phyloP scores from a whole-genome alignment of 163 green algal species.

The Coccomyxa subellipsoidea region DNA sequence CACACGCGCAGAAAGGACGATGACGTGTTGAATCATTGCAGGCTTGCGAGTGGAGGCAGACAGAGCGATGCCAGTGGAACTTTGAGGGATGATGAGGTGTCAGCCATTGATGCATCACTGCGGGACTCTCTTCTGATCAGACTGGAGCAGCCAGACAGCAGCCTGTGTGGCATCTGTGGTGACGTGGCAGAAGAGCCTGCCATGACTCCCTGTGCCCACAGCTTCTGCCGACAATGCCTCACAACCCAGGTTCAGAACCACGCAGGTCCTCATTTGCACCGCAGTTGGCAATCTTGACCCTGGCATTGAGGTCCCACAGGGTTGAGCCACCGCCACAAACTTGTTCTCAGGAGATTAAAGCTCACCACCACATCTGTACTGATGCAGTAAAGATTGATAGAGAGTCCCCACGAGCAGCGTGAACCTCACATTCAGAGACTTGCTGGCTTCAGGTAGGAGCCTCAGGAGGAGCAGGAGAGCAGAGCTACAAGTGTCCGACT shows the following conservation, averaged over 20 bases:
- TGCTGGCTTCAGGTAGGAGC: not conserved
- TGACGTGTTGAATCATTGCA: too few relatives aligned
- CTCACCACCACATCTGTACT: too few relatives aligned
- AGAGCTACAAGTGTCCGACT: not conserved
- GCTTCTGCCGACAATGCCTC: constrained; percentile 77
- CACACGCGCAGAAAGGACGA: too few relatives aligned
- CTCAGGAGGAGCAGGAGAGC: not conserved
- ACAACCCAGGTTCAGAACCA: constrained; percentile 22
- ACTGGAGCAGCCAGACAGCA: not conserved
- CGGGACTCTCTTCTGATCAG: not conserved
- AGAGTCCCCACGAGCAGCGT: too few relatives aligned
- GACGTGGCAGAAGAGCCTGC: constrained; percentile 71
- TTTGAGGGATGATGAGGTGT: not conserved
- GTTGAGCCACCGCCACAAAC: too few relatives aligned
- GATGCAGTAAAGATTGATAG: too few relatives aligned
- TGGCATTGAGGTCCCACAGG: too few relatives aligned
- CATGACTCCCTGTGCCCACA: constrained; percentile 60
- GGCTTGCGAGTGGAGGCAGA: not conserved
- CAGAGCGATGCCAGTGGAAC: not conserved
- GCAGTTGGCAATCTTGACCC: too few relatives aligned
- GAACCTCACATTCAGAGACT: too few relatives aligned
- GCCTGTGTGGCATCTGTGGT: constrained; percentile 50
- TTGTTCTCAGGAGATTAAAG: too few relatives aligned
- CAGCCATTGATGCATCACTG: not conserved
- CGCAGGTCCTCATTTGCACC: too few relatives aligned